Percentiles rank a stretch among this genome's conserved stretches.
Evolutionary conservation across 257 asterid species (phyloP).

Genomic region (Petunia secreta): DNA sequence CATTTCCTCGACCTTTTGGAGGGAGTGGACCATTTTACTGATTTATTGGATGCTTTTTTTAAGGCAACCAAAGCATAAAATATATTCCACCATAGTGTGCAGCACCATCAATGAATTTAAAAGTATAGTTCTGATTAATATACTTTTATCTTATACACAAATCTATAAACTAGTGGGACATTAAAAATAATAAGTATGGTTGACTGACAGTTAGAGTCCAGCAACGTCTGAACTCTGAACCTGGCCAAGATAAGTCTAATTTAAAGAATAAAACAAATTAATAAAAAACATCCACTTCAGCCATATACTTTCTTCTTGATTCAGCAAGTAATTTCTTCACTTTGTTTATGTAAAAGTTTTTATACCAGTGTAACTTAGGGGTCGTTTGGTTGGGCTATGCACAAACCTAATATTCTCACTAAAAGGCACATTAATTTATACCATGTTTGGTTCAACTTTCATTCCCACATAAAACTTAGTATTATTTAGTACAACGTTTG

Average conservation of each 20-base stretch:
- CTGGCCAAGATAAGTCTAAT: not conserved
- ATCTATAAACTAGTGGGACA: not conserved
- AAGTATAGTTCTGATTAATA: not conserved
- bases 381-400: too few species aligned
- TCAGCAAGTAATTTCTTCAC: too few species aligned
- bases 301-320: not conserved
- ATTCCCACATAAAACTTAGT: too few species aligned
- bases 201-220: conserved; percentile 10
- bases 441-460: too few species aligned
- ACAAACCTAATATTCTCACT: too few species aligned
- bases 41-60: not conserved
- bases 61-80: not conserved
- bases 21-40: not conserved
- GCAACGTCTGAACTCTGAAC: not conserved
- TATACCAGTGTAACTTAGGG: too few species aligned
- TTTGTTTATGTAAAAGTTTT: too few species aligned
- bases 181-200: not conserved
- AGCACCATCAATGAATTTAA: not conserved
- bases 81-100: not conserved
- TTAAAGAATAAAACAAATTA: not conserved
- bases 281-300: not conserved
- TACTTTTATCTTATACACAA: conserved; percentile 6
- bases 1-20: not conserved
- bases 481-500: too few species aligned
- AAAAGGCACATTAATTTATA: too few species aligned